Percentiles rank a stretch among this genome's conserved stretches.
Conservation (phyloP, 441 rosid species). For the Breynia disticha region DNA sequence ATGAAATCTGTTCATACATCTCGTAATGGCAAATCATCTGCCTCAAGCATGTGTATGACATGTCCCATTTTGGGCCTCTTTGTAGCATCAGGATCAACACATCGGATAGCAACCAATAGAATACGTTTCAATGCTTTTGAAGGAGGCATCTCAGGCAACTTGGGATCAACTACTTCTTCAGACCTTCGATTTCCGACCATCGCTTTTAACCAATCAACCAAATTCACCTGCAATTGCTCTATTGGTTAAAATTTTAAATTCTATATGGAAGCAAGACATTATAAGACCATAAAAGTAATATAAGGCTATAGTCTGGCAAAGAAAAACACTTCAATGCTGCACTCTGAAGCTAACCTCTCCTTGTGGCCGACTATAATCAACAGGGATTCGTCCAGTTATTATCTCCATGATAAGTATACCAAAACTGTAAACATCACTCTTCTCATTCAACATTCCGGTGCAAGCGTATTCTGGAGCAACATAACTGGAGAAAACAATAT, state of each 20-base stretch:
- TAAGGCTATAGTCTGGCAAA: not conserved
- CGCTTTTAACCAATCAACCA: slow-evolving; percentile 88
- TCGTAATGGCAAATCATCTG: slow-evolving; percentile 62
- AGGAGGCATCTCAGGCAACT: slow-evolving; percentile 70
- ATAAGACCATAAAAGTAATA: not conserved
- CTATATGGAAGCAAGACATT: not conserved
- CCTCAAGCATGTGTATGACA: slow-evolving; percentile 94
- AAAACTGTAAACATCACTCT: slow-evolving; percentile 88
- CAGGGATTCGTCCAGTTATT: slow-evolving; percentile 83
- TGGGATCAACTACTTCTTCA: slow-evolving; percentile 85
- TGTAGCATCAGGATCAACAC: slow-evolving; percentile 94
- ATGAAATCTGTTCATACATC: slow-evolving; percentile 44
- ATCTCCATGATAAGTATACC: slow-evolving; percentile 91
- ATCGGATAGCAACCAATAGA: slow-evolving; percentile 75
- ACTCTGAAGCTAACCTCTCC: slow-evolving; percentile 56
- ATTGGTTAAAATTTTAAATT: slow-evolving; percentile 7
- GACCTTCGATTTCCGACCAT: slow-evolving; percentile 84
- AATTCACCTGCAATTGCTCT: slow-evolving; percentile 47
- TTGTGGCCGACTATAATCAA: slow-evolving; percentile 74
- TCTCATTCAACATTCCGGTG: slow-evolving; percentile 94
- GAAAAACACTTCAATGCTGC: not conserved
- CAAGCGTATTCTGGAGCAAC: slow-evolving; percentile 99
- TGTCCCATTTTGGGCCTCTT: slow-evolving; percentile 98
- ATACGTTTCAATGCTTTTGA: slow-evolving; percentile 85
- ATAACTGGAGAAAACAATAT: slow-evolving; percentile 36